Evolutionary conservation across 1,284 basidiomycete genomes (phyloP), one percentile per base, ranked within the genome.

Genomic region (Microbotryum scabiosae): DNA sequence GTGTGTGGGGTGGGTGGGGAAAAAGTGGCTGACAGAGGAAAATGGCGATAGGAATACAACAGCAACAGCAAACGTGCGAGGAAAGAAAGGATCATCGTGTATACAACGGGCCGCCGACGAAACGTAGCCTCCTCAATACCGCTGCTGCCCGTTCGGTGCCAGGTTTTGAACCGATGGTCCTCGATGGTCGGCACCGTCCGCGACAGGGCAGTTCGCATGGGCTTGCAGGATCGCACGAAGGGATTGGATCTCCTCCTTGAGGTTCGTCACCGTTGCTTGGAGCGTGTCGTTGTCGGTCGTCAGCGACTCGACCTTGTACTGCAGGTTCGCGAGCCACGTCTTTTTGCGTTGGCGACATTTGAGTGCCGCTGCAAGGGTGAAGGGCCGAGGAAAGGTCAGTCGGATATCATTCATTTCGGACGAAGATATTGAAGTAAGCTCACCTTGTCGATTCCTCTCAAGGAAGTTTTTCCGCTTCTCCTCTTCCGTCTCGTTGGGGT

Each of bases 291-390:
- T 98, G 77, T 97, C 94, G 68, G 86, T 85, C 32, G 82, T 80
- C 32, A 97, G 81, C 68, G 82, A 89, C 74, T 97, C 93, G 73
- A 93, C 90, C 73, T 94, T 94, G 57, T 86, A 85, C 76, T 98
- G 94, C 21, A 98, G 79, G 68, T 90, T 87, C 26, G 85, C 82
- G 28, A 97, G 82, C 94, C 96, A 98, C 7, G 91, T 91, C 77
- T 98, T 98, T 77, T 98, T 98, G 59, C 94, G 85, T 75, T 98
- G 94, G 46, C 94, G 88, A 76, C 96, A 98, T 78, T 98, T 98
- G 72, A 97, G 84, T 4, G 94, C 94, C 61, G 94, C 94, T 94
- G 45, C 8, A 61, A 57, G 28, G 48, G 43, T 51, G 26, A 48
- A 30, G 30, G 51, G 36, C 25, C 51, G 54, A 54, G 26, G 10